phyloP scores from a whole-genome alignment of 495 filamentous ascomycete species.

The Hyaloscypha variabilis region DNA sequence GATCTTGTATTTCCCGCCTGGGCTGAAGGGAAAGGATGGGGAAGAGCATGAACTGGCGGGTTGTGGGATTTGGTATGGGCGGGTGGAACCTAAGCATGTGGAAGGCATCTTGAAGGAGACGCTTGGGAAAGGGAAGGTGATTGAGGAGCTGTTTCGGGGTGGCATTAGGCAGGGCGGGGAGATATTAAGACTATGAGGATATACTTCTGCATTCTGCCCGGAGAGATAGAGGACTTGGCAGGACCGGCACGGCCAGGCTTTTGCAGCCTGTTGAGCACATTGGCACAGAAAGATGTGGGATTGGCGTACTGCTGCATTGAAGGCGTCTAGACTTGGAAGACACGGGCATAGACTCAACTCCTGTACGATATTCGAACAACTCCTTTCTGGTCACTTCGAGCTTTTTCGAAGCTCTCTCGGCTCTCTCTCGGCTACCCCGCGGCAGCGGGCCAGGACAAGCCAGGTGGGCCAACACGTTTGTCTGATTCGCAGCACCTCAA shows the following conservation, averaged over 20 bases:
- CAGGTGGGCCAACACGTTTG: background rate
- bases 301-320: constrained; percentile 9
- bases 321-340: background rate
- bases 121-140: constrained; percentile 68
- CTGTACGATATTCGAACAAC: background rate
- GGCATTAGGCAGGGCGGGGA: constrained; percentile 47
- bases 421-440: background rate
- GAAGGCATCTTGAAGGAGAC: constrained; percentile 86
- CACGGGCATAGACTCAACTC: background rate
- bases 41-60: constrained; percentile 66
- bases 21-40: constrained; percentile 37
- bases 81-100: constrained; percentile 84
- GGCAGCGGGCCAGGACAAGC: background rate
- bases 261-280: too few species aligned
- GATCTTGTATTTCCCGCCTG: constrained; percentile 82
- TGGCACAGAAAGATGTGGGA: too few species aligned
- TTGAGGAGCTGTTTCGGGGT: constrained; percentile 75
- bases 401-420: too few species aligned
- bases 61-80: constrained; percentile 90
- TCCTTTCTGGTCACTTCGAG: background rate
- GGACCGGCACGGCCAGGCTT: too few species aligned
- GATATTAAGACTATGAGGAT: constrained; percentile 27
- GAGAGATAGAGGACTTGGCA: background rate
- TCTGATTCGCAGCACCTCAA: background rate
- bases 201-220: background rate